Percentiles rank a stretch among this genome's conserved stretches.
These are phyloP conservation scores for Yarrowia bubula DNA, from an alignment of 805 yeast genomes.

Conservation along the genomic window DNA sequence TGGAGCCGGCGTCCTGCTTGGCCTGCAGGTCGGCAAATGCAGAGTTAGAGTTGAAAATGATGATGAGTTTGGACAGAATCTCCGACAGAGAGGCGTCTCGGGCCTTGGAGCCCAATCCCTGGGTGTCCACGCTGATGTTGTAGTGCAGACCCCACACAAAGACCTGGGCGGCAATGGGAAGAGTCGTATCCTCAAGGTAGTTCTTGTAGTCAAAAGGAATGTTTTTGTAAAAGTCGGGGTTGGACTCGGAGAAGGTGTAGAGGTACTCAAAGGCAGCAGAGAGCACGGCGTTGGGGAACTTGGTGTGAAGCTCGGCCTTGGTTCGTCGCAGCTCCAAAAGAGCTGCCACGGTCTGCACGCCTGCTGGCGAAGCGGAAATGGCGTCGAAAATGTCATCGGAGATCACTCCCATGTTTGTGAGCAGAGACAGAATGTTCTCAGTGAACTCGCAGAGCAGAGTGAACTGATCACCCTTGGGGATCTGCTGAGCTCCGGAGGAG, in stretches of 20 bases:
- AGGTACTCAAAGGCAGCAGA: conserved; percentile 33
- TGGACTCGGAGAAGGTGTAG: conserved; percentile 38
- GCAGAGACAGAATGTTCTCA: conserved; percentile 69
- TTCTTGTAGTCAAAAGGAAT: conserved; percentile 27
- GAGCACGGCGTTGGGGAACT: conserved; percentile 6
- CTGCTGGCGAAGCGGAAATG: conserved; percentile 36
- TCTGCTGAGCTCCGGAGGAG: conserved; percentile 27
- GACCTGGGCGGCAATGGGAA: conserved; percentile 31
- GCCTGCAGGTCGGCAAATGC: conserved; percentile 28
- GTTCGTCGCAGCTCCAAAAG: conserved; percentile 25
- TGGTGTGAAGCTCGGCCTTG: conserved; percentile 25
- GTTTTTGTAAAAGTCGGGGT: conserved; percentile 28
- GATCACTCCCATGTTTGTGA: conserved; percentile 63
- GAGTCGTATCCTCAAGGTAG: neutral
- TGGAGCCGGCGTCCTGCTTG: conserved; percentile 29
- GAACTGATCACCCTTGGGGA: conserved; percentile 23
- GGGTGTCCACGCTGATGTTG: conserved; percentile 32
- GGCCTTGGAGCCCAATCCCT: conserved; percentile 24
- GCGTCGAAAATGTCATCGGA: conserved; percentile 58
- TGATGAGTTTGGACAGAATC: conserved; percentile 28
- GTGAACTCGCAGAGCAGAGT: conserved; percentile 49
- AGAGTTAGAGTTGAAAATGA: conserved; percentile 27
- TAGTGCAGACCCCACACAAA: conserved; percentile 37
- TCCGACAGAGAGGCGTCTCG: conserved; percentile 28
- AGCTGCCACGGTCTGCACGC: conserved; percentile 30